phyloP scores from a whole-genome alignment of 345 rosid genomes.

The Crucihimalaya himalaica region DNA sequence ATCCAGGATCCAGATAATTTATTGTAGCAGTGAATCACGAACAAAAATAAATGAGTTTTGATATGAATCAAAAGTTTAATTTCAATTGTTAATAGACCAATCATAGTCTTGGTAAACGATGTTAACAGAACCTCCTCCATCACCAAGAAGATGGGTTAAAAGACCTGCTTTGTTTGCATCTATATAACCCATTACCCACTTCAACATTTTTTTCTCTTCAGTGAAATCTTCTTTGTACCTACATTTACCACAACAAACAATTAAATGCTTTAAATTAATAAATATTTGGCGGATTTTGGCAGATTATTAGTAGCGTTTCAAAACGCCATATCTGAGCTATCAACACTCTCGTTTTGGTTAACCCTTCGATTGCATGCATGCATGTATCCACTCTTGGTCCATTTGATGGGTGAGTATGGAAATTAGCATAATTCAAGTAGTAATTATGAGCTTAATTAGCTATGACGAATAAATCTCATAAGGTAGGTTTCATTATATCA shows the following conservation, averaged over 20 bases:
- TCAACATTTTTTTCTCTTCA: conserved; percentile 63
- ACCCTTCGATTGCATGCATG: not conserved
- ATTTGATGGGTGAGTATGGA: not conserved
- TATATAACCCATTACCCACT: conserved; percentile 71
- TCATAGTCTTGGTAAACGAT: conserved; percentile 72
- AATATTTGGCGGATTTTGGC: not conserved
- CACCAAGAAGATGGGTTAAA: conserved; percentile 68
- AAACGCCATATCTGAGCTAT: not conserved
- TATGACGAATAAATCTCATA: not conserved
- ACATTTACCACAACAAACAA: conserved; percentile 18
- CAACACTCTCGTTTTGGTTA: not conserved
- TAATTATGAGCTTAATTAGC: not conserved
- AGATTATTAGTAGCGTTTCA: too few species aligned
- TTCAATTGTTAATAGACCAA: conserved; percentile 67
- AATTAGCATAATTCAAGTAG: not conserved
- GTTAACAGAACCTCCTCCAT: conserved; percentile 58
- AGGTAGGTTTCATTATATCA: not conserved
- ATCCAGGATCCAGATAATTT: not conserved
- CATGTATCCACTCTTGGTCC: not conserved
- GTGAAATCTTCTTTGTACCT: conserved; percentile 80
- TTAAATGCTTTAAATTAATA: not conserved
- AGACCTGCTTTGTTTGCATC: conserved; percentile 74
- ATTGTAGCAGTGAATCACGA: not conserved
- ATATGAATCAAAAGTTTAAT: too few species aligned
- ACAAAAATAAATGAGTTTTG: not conserved